A percentile compares a stretch with the other conserved stretches of the same genome.
These are phyloP conservation scores for Iberis amara DNA, from an alignment of 441 rosid species.

Conservation along the genomic window DNA sequence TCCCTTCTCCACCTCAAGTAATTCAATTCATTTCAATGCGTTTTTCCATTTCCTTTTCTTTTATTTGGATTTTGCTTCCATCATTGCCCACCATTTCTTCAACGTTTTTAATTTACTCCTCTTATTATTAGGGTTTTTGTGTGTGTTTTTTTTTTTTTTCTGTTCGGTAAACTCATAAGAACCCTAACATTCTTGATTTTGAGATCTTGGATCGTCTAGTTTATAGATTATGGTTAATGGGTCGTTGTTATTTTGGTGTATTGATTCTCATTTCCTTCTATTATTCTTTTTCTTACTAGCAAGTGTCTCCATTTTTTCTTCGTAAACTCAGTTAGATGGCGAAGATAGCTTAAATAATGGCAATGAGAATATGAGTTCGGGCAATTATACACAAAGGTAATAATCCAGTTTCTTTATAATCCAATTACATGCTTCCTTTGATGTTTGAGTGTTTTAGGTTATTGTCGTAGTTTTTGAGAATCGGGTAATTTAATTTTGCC, in stretches of 20 bases:
- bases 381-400: conserved; percentile 61
- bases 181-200: conserved; percentile 26
- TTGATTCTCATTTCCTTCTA: conserved; percentile 24
- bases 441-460: conserved; percentile 28
- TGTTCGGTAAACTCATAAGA: conserved; percentile 20
- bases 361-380: conserved; percentile 61
- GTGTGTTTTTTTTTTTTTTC: conserved; percentile 4
- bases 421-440: too few relatives aligned
- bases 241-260: conserved; percentile 34
- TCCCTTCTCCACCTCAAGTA: not conserved
- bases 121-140: conserved; percentile 38
- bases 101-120: not conserved
- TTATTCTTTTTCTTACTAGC: conserved; percentile 10
- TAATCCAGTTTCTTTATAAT: not conserved
- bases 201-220: conserved; percentile 31
- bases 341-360: conserved; percentile 36
- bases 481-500: conserved; percentile 30
- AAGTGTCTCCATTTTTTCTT: not conserved
- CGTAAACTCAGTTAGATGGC: conserved; percentile 38
- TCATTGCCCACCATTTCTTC: conserved; percentile 32
- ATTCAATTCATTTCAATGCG: too few relatives aligned
- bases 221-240: conserved; percentile 30
- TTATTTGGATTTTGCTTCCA: conserved; percentile 15
- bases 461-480: not conserved
- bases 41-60: too few relatives aligned